phyloP scores from a whole-genome alignment of 495 filamentous ascomycete genomes.

The Penicillium tannophilum region DNA sequence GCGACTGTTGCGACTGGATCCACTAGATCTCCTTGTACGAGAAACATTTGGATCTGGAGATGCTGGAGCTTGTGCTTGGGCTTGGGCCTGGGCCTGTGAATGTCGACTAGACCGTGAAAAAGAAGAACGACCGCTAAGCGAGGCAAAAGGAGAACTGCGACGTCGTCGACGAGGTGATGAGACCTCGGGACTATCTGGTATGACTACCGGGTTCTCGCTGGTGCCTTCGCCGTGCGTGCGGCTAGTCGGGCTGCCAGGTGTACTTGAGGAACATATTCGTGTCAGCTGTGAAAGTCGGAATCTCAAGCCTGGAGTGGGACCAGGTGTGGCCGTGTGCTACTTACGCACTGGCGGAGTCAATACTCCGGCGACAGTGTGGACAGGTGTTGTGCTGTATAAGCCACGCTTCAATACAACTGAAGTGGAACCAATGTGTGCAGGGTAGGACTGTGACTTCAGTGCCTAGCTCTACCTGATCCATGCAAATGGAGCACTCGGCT shows the following conservation, averaged over 20 bases:
- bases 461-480: constrained; percentile 76
- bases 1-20: constrained; percentile 18
- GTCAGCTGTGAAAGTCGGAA: neutral
- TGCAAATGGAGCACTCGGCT: constrained; percentile 90
- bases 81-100: neutral
- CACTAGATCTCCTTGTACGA: constrained; percentile 14
- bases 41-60: constrained; percentile 13
- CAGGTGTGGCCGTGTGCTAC: constrained; percentile 8
- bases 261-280: constrained; percentile 14
- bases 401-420: constrained; percentile 75
- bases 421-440: constrained; percentile 92
- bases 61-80: constrained; percentile 2
- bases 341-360: constrained; percentile 49
- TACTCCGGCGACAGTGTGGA: constrained; percentile 80
- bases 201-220: constrained; percentile 33
- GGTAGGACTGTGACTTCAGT: constrained; percentile 79
- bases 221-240: constrained; percentile 28
- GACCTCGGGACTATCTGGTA: constrained; percentile 24
- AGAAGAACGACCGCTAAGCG: constrained; percentile 25
- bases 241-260: neutral
- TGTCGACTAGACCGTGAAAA: constrained; percentile 13
- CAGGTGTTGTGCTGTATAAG: constrained; percentile 87
- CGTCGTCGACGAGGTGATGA: constrained; percentile 22
- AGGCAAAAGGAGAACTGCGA: constrained; percentile 24
- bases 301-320: neutral